Base-by-base conservation (phyloP, 352 stramenopile genomes). In the Chrysophaeum taylorii region DNA sequence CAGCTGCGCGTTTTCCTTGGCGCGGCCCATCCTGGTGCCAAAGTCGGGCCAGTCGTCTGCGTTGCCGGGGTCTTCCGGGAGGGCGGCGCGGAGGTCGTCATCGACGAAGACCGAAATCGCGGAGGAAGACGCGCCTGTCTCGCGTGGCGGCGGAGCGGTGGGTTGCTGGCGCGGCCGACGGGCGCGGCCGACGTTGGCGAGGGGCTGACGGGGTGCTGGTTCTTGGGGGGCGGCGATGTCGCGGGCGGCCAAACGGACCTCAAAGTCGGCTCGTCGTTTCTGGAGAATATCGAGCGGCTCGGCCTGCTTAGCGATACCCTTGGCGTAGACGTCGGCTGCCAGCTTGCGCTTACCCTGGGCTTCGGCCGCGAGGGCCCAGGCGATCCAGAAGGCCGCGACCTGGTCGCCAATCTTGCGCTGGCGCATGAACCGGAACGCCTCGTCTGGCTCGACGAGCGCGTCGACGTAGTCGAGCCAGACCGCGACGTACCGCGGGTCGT, bases 21-120 rank as follows among this genome's bases (percentile, higher is more conserved):
- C 48, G 48, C 48, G 48, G 18, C 33, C 48, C 18, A 15, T 18
- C 18, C n/a, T 18, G 18, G 48, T 33, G 18, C 48, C 48, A 31
- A 60, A 60, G 48, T 60, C 48, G 48, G 48, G 48, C 48, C 48
- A 60, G 48, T 60, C 48, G 48, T 60, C 48, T 9, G 25, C 48
- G 48, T n/a, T 9, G 25, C 18, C 48, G 18, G 48, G 9, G 18
- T 33, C 48, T 18, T 18, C 39, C 12, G 12, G 12, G 39, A 45
- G 39, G 39, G 12, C 12, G 12, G 39, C 7, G 18, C 48, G 48
- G 5, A 21, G 48, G 18, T 5, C 48, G 18, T 60, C 48, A 25
- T 60, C 48, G 48, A 60, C 48, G 48, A 60, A 60, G 48, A 60
- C n/a, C n/a, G n/a, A n/a, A n/a, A n/a, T n/a, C n/a, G n/a, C n/a